Evolutionary conservation across 345 rosid species (phyloP), one percentile per base, ranked within the genome.

Genomic region (Eutrema yunnanense): DNA sequence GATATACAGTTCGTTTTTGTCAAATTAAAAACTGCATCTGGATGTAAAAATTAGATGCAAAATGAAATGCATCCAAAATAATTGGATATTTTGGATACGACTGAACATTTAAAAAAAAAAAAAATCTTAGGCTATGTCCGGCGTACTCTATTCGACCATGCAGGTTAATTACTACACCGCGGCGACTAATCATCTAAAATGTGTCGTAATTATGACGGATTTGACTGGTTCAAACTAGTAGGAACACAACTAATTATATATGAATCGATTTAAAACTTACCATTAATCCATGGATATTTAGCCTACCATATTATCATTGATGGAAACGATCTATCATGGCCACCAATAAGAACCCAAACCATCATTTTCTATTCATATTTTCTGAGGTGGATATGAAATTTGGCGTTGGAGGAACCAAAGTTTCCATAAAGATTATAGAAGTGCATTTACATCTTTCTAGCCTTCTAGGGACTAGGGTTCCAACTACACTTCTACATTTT

Each of bases 401-500:
- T 43, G 38, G 33, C 33, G 8, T 30, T 11, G 52, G 36, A 47
- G 19, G 38, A 74, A 66, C 37, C 62, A 66, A 48, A 0, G 13
- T 74, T 58, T 49, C 37, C 13, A 38, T 9, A 65, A 57, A 64
- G 59, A 11, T 38, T 32, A 56, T 36, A 65, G 59, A 12, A 55
- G 14, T 36, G 65, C 42, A 48, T 37, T 58, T 64, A 26, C 46
- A 40, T 48, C 51, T 49, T 66, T 48, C 36, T 73, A 65, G 67
- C 51, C 40, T 66, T 48, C 36, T 73, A 65, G 67, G 53, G 67
- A 73, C 52, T 57, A 58, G 42, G n/a, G 72, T 41, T 57, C 33
- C 19, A 48, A 58, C 51, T 65, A 73, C 52, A 48, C 49, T 42
- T 65, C 72, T 16, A 66, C 14, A 30, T 40, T 30, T 13, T 19